phyloP scores from a whole-genome alignment of 163 green algal genomes.

The Coccomyxa subellipsoidea region DNA sequence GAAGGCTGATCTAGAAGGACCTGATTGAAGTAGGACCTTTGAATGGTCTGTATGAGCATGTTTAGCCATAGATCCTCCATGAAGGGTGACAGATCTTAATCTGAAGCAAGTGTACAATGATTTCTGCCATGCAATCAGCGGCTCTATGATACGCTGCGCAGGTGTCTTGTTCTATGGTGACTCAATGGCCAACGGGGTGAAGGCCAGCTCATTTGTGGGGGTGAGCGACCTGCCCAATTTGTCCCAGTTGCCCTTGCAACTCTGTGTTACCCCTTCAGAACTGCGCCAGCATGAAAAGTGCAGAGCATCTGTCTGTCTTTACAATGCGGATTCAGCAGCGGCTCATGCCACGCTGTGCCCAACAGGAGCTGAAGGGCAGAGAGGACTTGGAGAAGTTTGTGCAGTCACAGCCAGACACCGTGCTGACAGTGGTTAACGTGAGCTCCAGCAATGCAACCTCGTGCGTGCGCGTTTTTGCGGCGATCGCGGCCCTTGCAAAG shows the following conservation, averaged over 20 bases:
- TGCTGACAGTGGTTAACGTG: slow-evolving; percentile 66
- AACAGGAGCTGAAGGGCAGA: slow-evolving; percentile 46
- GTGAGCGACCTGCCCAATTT: background rate
- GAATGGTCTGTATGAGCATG: background rate
- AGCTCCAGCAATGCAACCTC: slow-evolving; percentile 48
- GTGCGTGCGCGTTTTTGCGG: slow-evolving; percentile 70
- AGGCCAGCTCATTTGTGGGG: slow-evolving; percentile 49
- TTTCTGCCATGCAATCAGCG: too few species aligned
- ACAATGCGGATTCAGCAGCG: too few species aligned
- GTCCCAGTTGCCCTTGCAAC: too few species aligned
- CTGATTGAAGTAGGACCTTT: background rate
- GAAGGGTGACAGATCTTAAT: too few species aligned
- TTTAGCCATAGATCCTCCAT: too few species aligned
- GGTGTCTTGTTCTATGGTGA: slow-evolving; percentile 67
- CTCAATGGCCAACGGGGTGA: slow-evolving; percentile 45
- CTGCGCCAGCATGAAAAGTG: too few species aligned
- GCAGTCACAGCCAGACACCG: slow-evolving; percentile 19
- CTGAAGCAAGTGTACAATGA: too few species aligned
- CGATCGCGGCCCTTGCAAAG: slow-evolving; percentile 67
- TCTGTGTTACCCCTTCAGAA: too few species aligned
- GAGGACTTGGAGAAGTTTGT: slow-evolving; percentile 45
- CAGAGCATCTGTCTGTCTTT: too few species aligned
- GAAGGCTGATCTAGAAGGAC: background rate
- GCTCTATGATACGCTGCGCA: too few species aligned
- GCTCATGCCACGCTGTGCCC: too few species aligned